A percentile compares a stretch with the other conserved stretches of the same genome.
Conservation (phyloP, 495 filamentous ascomycete genomes). For the Aspergillus baeticus region DNA sequence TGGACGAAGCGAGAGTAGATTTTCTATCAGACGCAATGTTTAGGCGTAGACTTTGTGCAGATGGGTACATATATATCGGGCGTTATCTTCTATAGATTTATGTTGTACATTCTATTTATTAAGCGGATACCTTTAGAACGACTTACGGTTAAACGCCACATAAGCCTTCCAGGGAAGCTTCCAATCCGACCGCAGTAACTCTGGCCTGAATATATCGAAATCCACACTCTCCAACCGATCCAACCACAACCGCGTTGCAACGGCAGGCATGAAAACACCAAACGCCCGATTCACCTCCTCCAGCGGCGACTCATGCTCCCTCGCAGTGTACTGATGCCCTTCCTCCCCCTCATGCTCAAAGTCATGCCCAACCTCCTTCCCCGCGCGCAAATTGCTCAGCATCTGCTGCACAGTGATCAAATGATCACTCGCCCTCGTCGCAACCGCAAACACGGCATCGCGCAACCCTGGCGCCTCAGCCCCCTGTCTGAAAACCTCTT, state of each 20-base stretch:
- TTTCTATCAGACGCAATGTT: not conserved
- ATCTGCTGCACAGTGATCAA: conserved; percentile 91
- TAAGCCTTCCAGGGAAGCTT: conserved; percentile 85
- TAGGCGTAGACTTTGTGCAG: not conserved
- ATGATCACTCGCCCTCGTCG: conserved; percentile 91
- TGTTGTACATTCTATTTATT: conserved; percentile 9
- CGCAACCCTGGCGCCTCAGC: conserved; percentile 72
- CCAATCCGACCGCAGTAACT: conserved; percentile 72
- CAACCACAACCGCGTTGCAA: conserved; percentile 78
- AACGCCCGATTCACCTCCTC: conserved; percentile 67
- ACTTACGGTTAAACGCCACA: conserved; percentile 60
- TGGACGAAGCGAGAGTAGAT: conserved; percentile 7
- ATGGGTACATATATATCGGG: not conserved
- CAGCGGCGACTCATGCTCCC: conserved; percentile 37
- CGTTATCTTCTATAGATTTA: not conserved
- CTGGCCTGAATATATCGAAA: conserved; percentile 76
- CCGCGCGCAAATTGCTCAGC: conserved; percentile 73
- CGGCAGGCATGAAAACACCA: conserved; percentile 73
- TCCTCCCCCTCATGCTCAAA: conserved; percentile 83
- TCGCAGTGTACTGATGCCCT: conserved; percentile 61
- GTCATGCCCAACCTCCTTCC: conserved; percentile 72
- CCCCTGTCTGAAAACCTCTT: conserved; percentile 82
- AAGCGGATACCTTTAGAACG: conserved; percentile 41
- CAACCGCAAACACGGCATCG: conserved; percentile 89
- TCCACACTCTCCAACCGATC: conserved; percentile 71